phyloP scores from a whole-genome alignment of 176 grass and related monocot genomes.

The Paspalum vaginatum region DNA sequence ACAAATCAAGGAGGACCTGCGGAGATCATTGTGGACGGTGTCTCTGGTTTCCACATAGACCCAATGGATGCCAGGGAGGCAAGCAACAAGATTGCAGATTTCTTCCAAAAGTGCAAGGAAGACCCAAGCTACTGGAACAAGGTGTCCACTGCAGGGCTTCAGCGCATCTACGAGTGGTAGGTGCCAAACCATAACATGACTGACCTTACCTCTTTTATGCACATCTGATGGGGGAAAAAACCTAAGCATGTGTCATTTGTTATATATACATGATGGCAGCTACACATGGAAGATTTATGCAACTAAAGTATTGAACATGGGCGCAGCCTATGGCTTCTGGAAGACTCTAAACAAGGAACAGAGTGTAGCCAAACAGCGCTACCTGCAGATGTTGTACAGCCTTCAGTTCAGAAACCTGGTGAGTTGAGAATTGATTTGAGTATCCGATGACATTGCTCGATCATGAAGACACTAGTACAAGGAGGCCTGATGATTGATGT shows the following conservation, averaged over 20 bases:
- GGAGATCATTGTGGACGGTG: constrained; percentile 88
- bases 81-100: constrained; percentile 75
- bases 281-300: constrained; percentile 99
- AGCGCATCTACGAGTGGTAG: constrained; percentile 94
- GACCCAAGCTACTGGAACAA: constrained; percentile 87
- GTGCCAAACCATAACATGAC: background rate
- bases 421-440: background rate
- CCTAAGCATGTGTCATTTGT: background rate
- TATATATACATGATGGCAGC: too few species aligned
- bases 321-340: constrained; percentile 83
- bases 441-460: background rate
- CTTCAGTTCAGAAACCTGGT: constrained; percentile 76
- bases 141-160: constrained; percentile 79
- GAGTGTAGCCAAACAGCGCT: constrained; percentile 62
- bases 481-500: background rate
- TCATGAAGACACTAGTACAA: background rate
- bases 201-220: background rate
- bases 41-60: constrained; percentile 95
- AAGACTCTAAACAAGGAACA: constrained; percentile 79
- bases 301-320: constrained; percentile 81
- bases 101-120: constrained; percentile 86
- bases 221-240: background rate
- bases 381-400: constrained; percentile 83
- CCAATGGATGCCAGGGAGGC: constrained; percentile 70
- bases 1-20: constrained; percentile 91